A percentile compares a stretch with the other conserved stretches of the same genome.
Evolutionary conservation across 192 early-diverging fungal genomes (phyloP).

Genomic region (Linnemannia hyalina): DNA sequence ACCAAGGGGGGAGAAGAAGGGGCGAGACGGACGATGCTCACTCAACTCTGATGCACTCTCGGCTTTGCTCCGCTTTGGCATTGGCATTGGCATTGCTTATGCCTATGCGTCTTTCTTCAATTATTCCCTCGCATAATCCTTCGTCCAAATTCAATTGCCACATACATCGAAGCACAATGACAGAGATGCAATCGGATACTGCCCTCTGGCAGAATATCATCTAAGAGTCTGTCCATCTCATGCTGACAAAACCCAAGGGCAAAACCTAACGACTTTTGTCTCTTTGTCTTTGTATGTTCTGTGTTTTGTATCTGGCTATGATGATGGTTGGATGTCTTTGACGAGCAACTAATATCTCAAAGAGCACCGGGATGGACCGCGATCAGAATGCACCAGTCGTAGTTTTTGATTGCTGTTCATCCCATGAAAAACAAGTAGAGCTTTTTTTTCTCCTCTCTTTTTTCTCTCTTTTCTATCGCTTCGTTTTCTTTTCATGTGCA

Average conservation of each 20-base stretch:
- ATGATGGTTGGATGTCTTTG: neutral
- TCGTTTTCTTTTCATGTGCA: conserved; percentile 3
- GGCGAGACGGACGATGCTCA: conserved; percentile 3
- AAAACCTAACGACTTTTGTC: neutral
- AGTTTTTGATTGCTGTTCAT: too few relatives aligned
- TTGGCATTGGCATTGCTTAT: neutral
- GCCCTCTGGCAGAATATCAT: neutral
- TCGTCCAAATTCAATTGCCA: neutral
- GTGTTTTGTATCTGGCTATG: too few relatives aligned
- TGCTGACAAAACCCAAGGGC: neutral
- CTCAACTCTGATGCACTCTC: too few relatives aligned
- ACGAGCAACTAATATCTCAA: conserved; percentile 11
- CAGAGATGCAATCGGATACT: too few relatives aligned
- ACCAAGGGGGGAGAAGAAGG: neutral
- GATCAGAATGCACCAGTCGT: conserved; percentile 1
- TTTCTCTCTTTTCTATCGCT: neutral
- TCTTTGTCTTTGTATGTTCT: too few relatives aligned
- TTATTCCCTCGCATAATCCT: neutral
- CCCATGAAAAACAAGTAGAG: neutral
- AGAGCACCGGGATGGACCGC: conserved; percentile 24
- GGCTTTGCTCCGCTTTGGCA: neutral
- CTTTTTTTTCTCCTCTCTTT: neutral
- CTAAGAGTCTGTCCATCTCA: neutral
- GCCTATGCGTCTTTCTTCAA: neutral
- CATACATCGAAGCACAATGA: too few relatives aligned